These are phyloP conservation scores for Balakata baccata DNA, from an alignment of 345 rosid genomes.

Conservation along the genomic window DNA sequence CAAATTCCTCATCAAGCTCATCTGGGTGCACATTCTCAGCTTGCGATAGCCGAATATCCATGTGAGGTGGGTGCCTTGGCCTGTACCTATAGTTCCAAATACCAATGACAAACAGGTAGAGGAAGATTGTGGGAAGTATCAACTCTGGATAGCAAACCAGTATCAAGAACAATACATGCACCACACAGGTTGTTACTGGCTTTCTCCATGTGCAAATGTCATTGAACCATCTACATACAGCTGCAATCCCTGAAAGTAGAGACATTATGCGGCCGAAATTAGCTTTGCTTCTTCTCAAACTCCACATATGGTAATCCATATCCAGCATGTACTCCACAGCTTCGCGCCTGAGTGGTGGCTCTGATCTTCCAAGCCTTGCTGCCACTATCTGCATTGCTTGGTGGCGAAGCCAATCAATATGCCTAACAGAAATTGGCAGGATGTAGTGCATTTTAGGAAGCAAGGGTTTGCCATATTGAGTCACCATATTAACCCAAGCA, in stretches of 20 bases:
- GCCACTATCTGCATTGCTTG: constrained; percentile 35
- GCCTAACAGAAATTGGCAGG: constrained; percentile 27
- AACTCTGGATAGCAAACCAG: constrained; percentile 36
- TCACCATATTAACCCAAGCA: constrained; percentile 32
- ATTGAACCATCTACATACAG: constrained; percentile 28
- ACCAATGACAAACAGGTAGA: constrained; percentile 30
- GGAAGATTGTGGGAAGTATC: constrained; percentile 30
- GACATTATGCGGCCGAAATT: constrained; percentile 31
- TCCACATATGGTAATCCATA: constrained; percentile 29
- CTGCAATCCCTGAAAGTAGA: constrained; percentile 21
- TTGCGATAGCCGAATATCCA: constrained; percentile 26
- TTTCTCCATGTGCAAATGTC: constrained; percentile 35
- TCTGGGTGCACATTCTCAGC: constrained; percentile 26
- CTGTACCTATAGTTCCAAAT: constrained; percentile 36
- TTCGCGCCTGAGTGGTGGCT: constrained; percentile 33
- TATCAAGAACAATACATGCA: constrained; percentile 28
- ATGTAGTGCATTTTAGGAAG: constrained; percentile 38
- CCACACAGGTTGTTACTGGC: constrained; percentile 30
- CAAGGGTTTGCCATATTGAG: constrained; percentile 30
- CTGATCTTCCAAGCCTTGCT: constrained; percentile 26
- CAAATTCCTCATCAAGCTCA: constrained; percentile 36
- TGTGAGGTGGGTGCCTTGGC: constrained; percentile 32
- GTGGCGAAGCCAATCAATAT: constrained; percentile 29
- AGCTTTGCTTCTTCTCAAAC: constrained; percentile 35
- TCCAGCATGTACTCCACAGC: constrained; percentile 33